phyloP scores from a whole-genome alignment of 495 filamentous ascomycete species.

The Penicillium cosmopolitanum region DNA sequence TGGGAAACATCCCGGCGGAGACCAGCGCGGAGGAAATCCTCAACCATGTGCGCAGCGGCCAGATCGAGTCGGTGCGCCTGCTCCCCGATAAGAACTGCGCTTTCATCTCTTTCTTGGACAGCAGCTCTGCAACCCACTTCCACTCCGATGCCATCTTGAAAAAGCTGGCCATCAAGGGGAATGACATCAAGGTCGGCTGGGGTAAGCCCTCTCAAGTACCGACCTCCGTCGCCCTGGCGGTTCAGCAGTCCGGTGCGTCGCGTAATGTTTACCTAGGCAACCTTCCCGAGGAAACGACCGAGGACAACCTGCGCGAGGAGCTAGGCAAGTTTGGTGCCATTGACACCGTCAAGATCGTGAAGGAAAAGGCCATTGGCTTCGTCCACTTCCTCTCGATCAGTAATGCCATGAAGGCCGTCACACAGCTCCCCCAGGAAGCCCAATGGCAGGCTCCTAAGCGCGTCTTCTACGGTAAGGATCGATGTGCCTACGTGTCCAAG shows the following conservation, averaged over 20 bases:
- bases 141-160: constrained; percentile 99
- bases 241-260: constrained; percentile 97
- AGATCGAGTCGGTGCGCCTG: constrained; percentile 96
- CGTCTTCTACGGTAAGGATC: constrained; percentile 98
- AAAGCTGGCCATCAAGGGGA: constrained; percentile 95
- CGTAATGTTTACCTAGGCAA: constrained; percentile 98
- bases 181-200: constrained; percentile 99
- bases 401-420: constrained; percentile 98
- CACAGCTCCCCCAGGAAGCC: constrained; percentile 91
- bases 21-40: constrained; percentile 98
- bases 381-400: constrained; percentile 97
- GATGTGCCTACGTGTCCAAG: constrained; percentile 98
- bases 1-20: constrained; percentile 97
- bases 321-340: constrained; percentile 95
- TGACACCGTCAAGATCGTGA: constrained; percentile 96
- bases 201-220: constrained; percentile 98
- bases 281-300: constrained; percentile 82
- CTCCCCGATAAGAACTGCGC: constrained; percentile 99
- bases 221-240: constrained; percentile 92
- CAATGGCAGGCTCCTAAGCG: constrained; percentile 96
- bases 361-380: constrained; percentile 98
- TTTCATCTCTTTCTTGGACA: constrained; percentile 98
- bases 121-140: constrained; percentile 96
- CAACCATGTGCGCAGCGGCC: constrained; percentile 94
- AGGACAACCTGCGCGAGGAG: constrained; percentile 93